These are phyloP conservation scores for Postia placenta DNA, from an alignment of 768 basidiomycete species.

Conservation along the genomic window DNA sequence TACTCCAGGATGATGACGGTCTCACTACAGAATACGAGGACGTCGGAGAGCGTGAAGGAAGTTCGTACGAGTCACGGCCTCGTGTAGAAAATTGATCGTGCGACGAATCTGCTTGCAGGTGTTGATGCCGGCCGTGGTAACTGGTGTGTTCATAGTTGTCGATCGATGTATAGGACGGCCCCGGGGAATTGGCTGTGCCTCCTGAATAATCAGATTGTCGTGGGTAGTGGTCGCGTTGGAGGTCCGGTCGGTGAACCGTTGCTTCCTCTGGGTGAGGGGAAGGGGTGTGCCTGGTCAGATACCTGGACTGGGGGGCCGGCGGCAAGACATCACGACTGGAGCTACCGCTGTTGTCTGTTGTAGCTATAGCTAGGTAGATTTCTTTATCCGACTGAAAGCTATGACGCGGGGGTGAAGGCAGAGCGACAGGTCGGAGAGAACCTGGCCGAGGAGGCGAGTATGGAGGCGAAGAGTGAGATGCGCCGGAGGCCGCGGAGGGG, in stretches of 20 bases:
- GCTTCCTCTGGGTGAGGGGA: constrained; percentile 11
- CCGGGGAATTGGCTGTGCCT: constrained; percentile 3
- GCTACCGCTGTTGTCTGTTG: not conserved
- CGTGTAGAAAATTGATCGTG: not conserved
- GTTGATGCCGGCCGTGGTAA: constrained; percentile 1
- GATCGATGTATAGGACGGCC: not conserved
- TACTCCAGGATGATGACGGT: constrained; percentile 8
- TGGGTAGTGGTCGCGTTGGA: not conserved
- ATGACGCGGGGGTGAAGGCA: too few species aligned
- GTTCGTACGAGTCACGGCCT: not conserved
- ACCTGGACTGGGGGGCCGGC: constrained; percentile 15
- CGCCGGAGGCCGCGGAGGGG: constrained; percentile 3
- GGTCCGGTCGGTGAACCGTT: not conserved
- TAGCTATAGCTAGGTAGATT: too few species aligned
- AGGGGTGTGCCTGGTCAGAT: constrained; percentile 17
- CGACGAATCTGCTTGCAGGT: constrained; percentile 1
- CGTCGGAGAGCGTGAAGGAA: not conserved
- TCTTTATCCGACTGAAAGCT: too few species aligned
- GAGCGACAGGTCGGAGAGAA: too few species aligned
- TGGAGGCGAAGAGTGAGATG: not conserved
- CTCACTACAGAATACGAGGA: not conserved
- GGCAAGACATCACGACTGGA: constrained; percentile 15
- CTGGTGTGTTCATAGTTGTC: not conserved
- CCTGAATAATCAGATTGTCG: not conserved
- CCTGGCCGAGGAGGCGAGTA: not conserved